Base-by-base conservation (phyloP, 2,329 filamentous ascomycete species). In the Neonectria magnoliae region DNA sequence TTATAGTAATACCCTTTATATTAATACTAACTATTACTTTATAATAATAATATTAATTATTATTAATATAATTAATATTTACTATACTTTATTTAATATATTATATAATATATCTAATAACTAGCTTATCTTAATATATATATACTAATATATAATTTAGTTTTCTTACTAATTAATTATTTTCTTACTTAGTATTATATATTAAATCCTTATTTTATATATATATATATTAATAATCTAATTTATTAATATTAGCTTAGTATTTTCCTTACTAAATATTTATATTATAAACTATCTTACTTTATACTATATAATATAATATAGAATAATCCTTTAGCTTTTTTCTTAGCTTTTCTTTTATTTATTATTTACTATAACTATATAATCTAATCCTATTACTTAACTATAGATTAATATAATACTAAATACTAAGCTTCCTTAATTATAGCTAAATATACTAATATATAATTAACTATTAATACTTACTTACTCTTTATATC, bases 161-260 rank as follows among this genome's bases (percentile, higher is more conserved):
- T 47, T 31, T 4, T 29, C 31, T 25, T 27, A 7, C 31, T 48
- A 60, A 60, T 55, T 48, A 60, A 60, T 55, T 38, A 41, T 60
- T 18, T 60, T 41, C 14, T 47, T 51, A 27, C 16, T 29, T 38
- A n/a, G 38, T 22, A 38, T 53, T 41, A 45, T 60, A 52, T 41
- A 60, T 33, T 52, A n/a, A 25, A 56, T 55, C 13, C 22, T 48
- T 36, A 56, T 51, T 13, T 13, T 48, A 55, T 60, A 56, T 48
- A 48, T 55, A 36, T 36, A 36, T 48, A 54, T 50, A 54, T 60
- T 55, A 53, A 60, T 60, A 53, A 60, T 60, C 16, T 25, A 60
- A 60, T 60, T 60, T 48, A 60, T 60, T 48, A 31, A 27, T 29
- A 48, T 60, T 54, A 55, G 14, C 10, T 60, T 18, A 4, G 11